These are phyloP conservation scores for Castanospermum australe DNA, from an alignment of 306 rosid species.

Conservation along the genomic window DNA sequence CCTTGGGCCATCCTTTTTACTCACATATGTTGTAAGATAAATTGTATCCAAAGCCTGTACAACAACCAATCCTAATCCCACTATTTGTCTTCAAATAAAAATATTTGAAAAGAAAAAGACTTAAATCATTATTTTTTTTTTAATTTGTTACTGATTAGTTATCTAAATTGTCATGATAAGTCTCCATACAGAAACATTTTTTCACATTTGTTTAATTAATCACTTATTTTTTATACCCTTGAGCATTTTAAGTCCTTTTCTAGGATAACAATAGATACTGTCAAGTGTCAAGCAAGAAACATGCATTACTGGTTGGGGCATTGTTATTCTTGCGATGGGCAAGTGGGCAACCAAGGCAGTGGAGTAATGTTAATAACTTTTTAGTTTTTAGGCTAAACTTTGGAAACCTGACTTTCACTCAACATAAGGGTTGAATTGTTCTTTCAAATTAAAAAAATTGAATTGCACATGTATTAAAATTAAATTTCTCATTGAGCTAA, in stretches of 20 bases:
- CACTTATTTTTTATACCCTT: too few species aligned
- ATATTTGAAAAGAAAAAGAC: not conserved
- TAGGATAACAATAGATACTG: not conserved
- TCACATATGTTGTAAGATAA: not conserved
- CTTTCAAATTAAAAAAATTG: not conserved
- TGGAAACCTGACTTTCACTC: too few species aligned
- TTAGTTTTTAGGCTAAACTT: not conserved
- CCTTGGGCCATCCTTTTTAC: too few species aligned
- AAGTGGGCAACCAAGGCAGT: not conserved
- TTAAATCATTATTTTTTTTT: not conserved
- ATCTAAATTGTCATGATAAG: not conserved
- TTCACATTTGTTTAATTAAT: not conserved
- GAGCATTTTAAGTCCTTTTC: not conserved
- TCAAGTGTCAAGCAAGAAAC: not conserved
- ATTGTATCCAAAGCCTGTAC: not conserved
- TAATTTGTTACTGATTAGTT: not conserved
- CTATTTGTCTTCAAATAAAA: not conserved
- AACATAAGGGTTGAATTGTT: too few species aligned
- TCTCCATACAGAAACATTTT: not conserved
- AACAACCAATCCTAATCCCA: too few species aligned
- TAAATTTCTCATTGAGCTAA: not conserved
- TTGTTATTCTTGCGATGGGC: not conserved
- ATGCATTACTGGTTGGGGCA: not conserved
- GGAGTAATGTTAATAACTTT: not conserved
- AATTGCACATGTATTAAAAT: not conserved